phyloP scores from a whole-genome alignment of 2,329 filamentous ascomycete species.

The Ophiostoma perfectum region DNA sequence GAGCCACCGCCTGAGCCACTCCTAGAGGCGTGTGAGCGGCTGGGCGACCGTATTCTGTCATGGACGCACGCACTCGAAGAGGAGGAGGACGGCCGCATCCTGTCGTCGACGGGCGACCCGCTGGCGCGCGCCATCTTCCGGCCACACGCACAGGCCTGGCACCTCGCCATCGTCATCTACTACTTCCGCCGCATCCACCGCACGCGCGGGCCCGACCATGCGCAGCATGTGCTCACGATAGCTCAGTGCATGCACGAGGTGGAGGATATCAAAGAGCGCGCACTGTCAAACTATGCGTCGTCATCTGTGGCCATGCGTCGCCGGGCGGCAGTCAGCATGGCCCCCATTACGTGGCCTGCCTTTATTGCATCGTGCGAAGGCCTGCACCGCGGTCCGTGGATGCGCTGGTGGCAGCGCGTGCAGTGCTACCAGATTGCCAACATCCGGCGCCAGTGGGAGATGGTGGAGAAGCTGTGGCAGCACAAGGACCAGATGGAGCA shows the following conservation, averaged over 20 bases:
- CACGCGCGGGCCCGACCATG: not conserved
- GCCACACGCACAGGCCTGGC: slow-evolving; percentile 16
- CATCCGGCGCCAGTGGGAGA: slow-evolving; percentile 55
- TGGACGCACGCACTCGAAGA: slow-evolving; percentile 16
- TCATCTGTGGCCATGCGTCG: not conserved
- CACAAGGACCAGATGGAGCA: slow-evolving; percentile 2
- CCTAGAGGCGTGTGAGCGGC: slow-evolving; percentile 9
- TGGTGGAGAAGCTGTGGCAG: slow-evolving; percentile 56
- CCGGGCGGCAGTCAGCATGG: not conserved
- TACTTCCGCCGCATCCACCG: slow-evolving; percentile 16
- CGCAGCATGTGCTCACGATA: not conserved
- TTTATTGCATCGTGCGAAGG: slow-evolving; percentile 19
- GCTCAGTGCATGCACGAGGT: slow-evolving; percentile 9
- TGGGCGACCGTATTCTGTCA: slow-evolving; percentile 12
- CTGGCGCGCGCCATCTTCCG: not conserved
- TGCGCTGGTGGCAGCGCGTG: slow-evolving; percentile 18
- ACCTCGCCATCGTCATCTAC: slow-evolving; percentile 15
- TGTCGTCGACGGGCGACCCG: slow-evolving; percentile 6
- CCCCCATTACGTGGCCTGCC: slow-evolving; percentile 23
- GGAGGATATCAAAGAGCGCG: slow-evolving; percentile 20
- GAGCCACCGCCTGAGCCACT: slow-evolving; percentile 1
- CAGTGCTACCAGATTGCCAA: slow-evolving; percentile 37
- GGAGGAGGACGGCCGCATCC: not conserved
- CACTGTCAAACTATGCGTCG: not conserved
- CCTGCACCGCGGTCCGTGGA: slow-evolving; percentile 8